phyloP scores from a whole-genome alignment of 768 basidiomycete species.

The Symmetrospora coprosmae region DNA sequence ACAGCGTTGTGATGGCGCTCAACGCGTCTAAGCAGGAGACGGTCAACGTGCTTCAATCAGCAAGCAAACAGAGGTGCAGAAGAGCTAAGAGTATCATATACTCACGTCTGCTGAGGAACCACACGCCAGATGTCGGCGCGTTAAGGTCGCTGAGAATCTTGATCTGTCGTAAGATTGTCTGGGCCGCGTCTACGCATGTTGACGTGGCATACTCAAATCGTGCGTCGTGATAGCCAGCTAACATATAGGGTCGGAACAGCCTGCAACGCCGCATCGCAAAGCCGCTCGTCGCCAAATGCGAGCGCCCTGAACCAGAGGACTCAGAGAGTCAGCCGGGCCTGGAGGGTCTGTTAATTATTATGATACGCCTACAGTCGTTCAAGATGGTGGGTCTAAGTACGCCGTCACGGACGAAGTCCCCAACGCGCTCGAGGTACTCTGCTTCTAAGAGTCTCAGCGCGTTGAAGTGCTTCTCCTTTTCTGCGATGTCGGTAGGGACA shows the following conservation, averaged over 20 bases:
- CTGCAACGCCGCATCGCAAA: not conserved
- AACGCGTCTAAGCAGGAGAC: too few species aligned
- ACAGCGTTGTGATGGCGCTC: slow-evolving; percentile 4
- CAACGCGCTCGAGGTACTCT: not conserved
- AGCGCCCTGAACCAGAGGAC: not conserved
- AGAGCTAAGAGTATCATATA: too few species aligned
- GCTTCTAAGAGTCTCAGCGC: not conserved
- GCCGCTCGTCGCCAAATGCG: not conserved
- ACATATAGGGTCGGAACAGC: not conserved
- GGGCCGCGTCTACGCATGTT: not conserved
- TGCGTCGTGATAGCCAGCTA: not conserved
- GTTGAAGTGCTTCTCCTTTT: slow-evolving; percentile 3
- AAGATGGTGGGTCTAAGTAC: too few species aligned
- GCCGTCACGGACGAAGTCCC: not conserved
- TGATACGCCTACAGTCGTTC: not conserved
- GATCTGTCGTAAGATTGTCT: not conserved
- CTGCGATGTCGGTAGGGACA: not conserved
- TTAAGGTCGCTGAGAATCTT: not conserved
- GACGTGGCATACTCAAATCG: not conserved
- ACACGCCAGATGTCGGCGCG: not conserved
- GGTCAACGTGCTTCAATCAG: too few species aligned
- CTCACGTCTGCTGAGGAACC: slow-evolving; percentile 15
- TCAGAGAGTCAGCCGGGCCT: not conserved
- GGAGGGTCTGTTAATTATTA: not conserved
- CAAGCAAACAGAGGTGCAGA: too few species aligned